Evolutionary conservation across 2,329 filamentous ascomycete genomes (phyloP), one percentile per base, ranked within the genome.

Genomic region (Fusarium neocosmosporiellum): DNA sequence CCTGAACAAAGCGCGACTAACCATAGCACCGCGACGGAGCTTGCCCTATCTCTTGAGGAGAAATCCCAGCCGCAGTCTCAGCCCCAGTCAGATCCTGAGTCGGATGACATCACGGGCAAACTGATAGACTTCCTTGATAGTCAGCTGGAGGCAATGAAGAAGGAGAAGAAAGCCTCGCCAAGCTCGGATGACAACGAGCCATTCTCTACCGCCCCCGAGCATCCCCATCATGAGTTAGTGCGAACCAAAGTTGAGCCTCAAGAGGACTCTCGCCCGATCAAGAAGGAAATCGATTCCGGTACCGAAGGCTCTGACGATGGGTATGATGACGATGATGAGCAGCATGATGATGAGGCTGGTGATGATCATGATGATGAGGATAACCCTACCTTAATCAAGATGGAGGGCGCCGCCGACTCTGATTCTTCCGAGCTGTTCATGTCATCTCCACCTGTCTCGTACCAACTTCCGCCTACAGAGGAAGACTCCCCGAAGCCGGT

Each of bases 381-480:
- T 7, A 22, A 20, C 11, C 5, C 29, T 18, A 16, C 37, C 18
- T 5, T 36, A 7, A 14, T 34, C 16, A 48, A 41, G 24, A 22
- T 22, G 8, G 39, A 24, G 24, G 31, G 34, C 31, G 7, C n/a
- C 29, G 36, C 31, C 9, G 53, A 36, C 27, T 58, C 41, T 24
- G 39, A 46, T n/a, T 36, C 16, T 11, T 54, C 57, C 13, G 59
- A 36, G 8, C 36, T 46, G 5, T 16, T 63, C 16, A 31, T 14
- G 24, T 72, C 69, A 10, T 71, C 69, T 18, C 70, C 70, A n/a
- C 59, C 70, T 37, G 14, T 43, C 1, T 31, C 69, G 6, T 64
- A 61, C 22, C 55, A 64, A 22, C 36, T 58, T 9, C 59, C 55
- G 5, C 48, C 39, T 2, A 14, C 39, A 14, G 43, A 59, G 27